Base-by-base conservation (phyloP, 176 grass and related monocot genomes). In the Oryza nivara region DNA sequence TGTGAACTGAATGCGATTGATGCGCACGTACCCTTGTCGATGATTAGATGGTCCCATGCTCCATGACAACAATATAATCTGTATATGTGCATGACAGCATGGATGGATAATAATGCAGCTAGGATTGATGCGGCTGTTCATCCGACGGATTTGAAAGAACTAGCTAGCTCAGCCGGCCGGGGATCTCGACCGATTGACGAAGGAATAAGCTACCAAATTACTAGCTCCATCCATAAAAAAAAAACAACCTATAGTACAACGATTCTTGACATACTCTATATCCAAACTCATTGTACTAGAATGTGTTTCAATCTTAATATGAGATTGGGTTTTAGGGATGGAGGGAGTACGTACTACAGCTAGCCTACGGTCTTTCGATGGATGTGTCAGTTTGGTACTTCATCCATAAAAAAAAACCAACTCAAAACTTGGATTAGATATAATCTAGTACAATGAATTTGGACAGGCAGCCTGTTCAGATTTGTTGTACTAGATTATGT, bases 41-140 rank as follows among this genome's bases (percentile, higher is more conserved):
- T 85, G 56, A 66, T 80, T 72, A 16, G 35, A 34, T 85, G 83
- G 67, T 36, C 74, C 74, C 83, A 30, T 45, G 79, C 12, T 34
- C 32, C 16, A 66, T 47, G 68, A 13, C 6, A 40, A 22, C 44
- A 16, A 11, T 11, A 22, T 23, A 16, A 11, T 11, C 13, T 10
- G 20, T 3, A 63, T 11, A n/a, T n/a, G n/a, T 63, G 58, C 58
- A 63, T n/a, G 58, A 63, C 58, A 23, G 58, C 7, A 22, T 11
- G 58, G 58, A 23, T 63, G 3, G 58, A 63, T 63, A 63, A 41
- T 58, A n/a, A 9, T 17, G 9, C 28, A 28, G 43, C 43, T 44
- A 38, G 30, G 32, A 45, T 65, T 48, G 58, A 73, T 40, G 77
- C 48, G 38, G 46, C 65, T 74, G 58, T 20, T 86, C 43, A 65